Evolutionary conservation across 805 yeast species (phyloP), one percentile per base, ranked within the genome.

Genomic region (Cyberlindnera saturnus): DNA sequence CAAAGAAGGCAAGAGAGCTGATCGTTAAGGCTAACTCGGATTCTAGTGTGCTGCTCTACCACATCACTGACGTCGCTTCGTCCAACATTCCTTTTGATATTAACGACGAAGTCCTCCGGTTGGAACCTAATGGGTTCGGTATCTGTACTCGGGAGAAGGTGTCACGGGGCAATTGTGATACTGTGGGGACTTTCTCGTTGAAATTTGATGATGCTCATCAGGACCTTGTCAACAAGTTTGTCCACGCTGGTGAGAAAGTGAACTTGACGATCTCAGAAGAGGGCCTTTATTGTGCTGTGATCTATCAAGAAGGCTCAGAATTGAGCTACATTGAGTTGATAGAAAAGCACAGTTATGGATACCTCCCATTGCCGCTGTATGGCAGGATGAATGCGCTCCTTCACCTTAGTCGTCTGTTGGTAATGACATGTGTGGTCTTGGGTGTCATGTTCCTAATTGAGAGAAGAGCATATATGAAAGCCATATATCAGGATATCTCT

Each of bases 51-150:
- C 34, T 51, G 19, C 14, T 51, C 5, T 51, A 45, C 40, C 46
- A 47, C 28, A 15, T 45, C 14, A 10, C 29, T 11, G 55, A 45
- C 34, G 7, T 35, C 10, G 35, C 15, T 3, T 11, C 38, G 5
- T 47, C 52, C 4, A 51, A 44, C 40, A 49, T 51, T 19, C 55
- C 55, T 5, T 2, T 45, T 20, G 8, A 20, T 5, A 38, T 47
- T 11, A 36, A 32, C 4, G 45, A 49, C 9, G 36, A 41, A 4
- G 18, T n/a, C 11, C 15, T 51, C 3, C 30, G 11, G 10, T 2
- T n/a, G 14, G 49, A 43, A 20, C 32, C 34, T 6, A 15, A 34
- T 8, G 52, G 52, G 7, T 49, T 51, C 30, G 28, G 48, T 13
- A 28, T 51, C 10, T 51, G 55, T 32, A 36, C 55, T 1, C 44